These are phyloP conservation scores for Aspergillus leporis DNA, from an alignment of 495 filamentous ascomycete species.

Conservation along the genomic window DNA sequence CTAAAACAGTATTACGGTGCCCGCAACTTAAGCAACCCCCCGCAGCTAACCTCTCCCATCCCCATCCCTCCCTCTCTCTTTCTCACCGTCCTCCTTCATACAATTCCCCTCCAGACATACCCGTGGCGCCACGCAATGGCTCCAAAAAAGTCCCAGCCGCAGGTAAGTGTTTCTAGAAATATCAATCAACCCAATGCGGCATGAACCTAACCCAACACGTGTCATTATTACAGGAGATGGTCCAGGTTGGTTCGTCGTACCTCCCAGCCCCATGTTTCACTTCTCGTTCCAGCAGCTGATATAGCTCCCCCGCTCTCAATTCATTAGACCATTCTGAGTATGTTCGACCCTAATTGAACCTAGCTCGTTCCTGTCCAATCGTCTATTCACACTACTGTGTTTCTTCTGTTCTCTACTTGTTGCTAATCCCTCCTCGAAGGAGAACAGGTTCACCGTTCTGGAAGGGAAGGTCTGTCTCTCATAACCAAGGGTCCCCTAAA, in stretches of 20 bases:
- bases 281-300: constrained; percentile 23
- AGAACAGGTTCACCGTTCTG: constrained; percentile 89
- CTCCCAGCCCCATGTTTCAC: constrained; percentile 25
- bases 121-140: constrained; percentile 34
- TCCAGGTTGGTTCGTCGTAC: constrained; percentile 93
- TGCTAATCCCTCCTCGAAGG: constrained; percentile 39
- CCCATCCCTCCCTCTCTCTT: not conserved
- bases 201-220: constrained; percentile 19
- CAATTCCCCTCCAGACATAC: constrained; percentile 1
- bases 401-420: not conserved
- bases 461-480: constrained; percentile 57
- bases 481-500: constrained; percentile 45
- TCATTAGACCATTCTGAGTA: constrained; percentile 53
- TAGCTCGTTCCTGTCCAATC: not conserved
- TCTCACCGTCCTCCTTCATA: not conserved
- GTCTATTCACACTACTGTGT: not conserved
- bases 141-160: constrained; percentile 68
- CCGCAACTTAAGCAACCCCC: constrained; percentile 9
- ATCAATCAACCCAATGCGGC: not conserved
- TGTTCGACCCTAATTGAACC: constrained; percentile 24
- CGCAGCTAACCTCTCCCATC: not conserved
- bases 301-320: constrained; percentile 26
- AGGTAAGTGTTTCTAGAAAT: constrained; percentile 54
- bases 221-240: constrained; percentile 78
- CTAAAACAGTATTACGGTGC: constrained; percentile 10